phyloP scores from a whole-genome alignment of 495 filamentous ascomycete species.

The Talaromyces stipitatus region DNA sequence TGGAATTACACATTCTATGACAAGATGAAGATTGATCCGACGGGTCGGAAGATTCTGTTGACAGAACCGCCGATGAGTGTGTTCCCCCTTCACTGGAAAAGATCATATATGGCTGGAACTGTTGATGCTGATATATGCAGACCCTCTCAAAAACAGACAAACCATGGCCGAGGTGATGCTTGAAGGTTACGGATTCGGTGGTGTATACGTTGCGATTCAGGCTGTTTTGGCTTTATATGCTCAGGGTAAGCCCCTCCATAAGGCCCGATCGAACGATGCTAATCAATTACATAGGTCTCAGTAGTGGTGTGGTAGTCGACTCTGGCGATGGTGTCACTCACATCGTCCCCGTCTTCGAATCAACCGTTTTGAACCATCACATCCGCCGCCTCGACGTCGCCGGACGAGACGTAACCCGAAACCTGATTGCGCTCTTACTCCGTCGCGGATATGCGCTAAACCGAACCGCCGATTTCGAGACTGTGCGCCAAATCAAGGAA shows the following conservation, averaged over 20 bases:
- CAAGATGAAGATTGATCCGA: conserved; percentile 88
- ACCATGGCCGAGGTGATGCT: conserved; percentile 99
- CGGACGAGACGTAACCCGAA: conserved; percentile 92
- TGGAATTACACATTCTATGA: conserved; percentile 99
- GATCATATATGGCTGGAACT: neutral
- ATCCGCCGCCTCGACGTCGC: conserved; percentile 90
- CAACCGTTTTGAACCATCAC: conserved; percentile 93
- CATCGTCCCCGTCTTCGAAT: conserved; percentile 97
- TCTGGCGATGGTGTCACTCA: conserved; percentile 98
- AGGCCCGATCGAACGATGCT: neutral
- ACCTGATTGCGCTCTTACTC: conserved; percentile 91
- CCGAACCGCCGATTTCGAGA: conserved; percentile 98
- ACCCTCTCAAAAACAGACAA: conserved; percentile 90
- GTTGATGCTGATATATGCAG: neutral
- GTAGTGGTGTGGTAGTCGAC: conserved; percentile 93
- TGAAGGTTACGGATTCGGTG: conserved; percentile 90
- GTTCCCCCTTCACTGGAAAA: neutral
- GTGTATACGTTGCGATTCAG: conserved; percentile 98
- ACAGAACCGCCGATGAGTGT: conserved; percentile 92
- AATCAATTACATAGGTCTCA: conserved; percentile 54
- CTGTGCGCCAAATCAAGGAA: conserved; percentile 98
- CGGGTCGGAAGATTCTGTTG: conserved; percentile 92
- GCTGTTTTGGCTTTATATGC: conserved; percentile 96
- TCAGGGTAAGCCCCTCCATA: conserved; percentile 58
- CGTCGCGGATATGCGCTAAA: conserved; percentile 96